Conservation (phyloP, 257 asterid genomes). For the Ligustrum vulgare region DNA sequence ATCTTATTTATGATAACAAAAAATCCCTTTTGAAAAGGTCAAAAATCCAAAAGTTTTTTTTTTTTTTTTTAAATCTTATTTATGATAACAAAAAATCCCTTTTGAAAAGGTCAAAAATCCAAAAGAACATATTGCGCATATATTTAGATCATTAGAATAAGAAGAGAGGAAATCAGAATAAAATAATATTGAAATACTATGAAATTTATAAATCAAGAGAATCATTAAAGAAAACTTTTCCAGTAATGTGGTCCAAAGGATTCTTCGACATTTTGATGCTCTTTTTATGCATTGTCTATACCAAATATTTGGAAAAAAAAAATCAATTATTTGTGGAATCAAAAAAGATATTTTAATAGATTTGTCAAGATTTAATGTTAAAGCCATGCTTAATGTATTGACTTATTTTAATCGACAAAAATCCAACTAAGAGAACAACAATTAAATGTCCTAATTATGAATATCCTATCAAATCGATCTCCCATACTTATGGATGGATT, state of each 20-base stretch:
- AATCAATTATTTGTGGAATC: conserved; percentile 17
- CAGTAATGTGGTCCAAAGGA: conserved; percentile 14
- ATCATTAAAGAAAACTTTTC: conserved; percentile 1
- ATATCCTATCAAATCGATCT: not conserved
- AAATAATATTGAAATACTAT: conserved; percentile 18
- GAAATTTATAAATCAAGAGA: conserved; percentile 12
- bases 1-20: not conserved
- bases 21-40: not conserved
- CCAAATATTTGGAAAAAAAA: not conserved
- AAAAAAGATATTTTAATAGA: conserved; percentile 16
- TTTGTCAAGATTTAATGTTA: conserved; percentile 22
- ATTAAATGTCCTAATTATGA: no score
- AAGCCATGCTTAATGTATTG: not conserved
- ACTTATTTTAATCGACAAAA: not conserved
- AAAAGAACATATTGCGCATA: not conserved
- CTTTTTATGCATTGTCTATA: conserved; percentile 12
- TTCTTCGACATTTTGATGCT: conserved; percentile 11
- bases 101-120: not conserved
- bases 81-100: not conserved
- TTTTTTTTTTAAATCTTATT: not conserved
- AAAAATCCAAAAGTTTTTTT: conserved; percentile 13
- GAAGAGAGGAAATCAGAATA: conserved; percentile 22
- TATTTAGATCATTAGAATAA: conserved; percentile 6
- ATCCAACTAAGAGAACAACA: not conserved
- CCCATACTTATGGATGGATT: not conserved